phyloP scores from a whole-genome alignment of 306 rosid genomes.

The Malus asiatica region DNA sequence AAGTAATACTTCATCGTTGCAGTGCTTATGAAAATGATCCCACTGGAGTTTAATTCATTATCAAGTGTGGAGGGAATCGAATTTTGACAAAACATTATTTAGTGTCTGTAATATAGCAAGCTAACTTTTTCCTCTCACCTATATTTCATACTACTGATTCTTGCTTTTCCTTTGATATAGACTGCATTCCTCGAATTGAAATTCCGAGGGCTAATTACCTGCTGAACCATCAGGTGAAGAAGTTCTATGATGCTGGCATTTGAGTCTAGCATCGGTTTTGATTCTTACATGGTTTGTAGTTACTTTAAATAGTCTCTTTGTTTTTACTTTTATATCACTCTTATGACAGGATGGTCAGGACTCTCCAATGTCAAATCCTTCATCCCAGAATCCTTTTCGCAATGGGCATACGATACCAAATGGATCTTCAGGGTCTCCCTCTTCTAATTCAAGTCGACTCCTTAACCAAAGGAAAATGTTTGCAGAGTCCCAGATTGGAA shows the following conservation, averaged over 20 bases:
- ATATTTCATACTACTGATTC: neutral
- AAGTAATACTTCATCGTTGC: neutral
- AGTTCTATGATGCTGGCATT: conserved; percentile 12
- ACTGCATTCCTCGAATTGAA: conserved; percentile 51
- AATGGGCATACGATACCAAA: conserved; percentile 15
- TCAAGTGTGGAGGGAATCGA: neutral
- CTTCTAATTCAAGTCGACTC: conserved; percentile 48
- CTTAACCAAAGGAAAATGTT: conserved; percentile 51
- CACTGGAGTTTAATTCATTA: neutral
- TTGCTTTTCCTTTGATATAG: conserved; percentile 28
- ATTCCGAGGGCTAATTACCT: conserved; percentile 51
- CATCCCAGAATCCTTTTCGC: conserved; percentile 18
- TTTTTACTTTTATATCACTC: neutral
- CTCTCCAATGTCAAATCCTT: conserved; percentile 28
- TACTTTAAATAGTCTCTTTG: neutral
- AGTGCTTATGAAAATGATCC: neutral
- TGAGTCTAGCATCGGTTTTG: neutral
- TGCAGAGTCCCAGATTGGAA: conserved; percentile 60
- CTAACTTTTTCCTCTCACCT: neutral
- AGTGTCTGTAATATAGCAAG: neutral
- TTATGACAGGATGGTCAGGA: conserved; percentile 35
- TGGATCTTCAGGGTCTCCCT: conserved; percentile 33
- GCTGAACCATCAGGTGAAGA: conserved; percentile 51
- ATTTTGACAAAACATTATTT: neutral
- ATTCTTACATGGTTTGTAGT: neutral